phyloP scores from a whole-genome alignment of 2,329 filamentous ascomycete species.

The Macrophomina tecta region DNA sequence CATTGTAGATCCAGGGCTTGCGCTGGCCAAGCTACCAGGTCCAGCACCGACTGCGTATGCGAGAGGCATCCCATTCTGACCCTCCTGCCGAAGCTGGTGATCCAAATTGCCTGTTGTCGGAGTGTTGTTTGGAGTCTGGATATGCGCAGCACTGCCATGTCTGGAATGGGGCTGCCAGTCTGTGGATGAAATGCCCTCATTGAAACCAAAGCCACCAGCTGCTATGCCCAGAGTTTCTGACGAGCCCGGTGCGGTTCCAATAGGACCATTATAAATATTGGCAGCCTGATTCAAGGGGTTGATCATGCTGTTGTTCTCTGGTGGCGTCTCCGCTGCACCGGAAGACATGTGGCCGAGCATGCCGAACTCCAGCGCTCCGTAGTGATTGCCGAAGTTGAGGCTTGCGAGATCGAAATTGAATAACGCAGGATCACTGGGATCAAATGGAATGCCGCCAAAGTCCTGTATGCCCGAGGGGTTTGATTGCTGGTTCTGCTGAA shows the following conservation, averaged over 20 bases:
- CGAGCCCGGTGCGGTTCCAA: conserved; percentile 33
- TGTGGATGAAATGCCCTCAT: conserved; percentile 33
- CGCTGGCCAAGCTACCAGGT: conserved; percentile 61
- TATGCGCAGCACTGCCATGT: conserved; percentile 50
- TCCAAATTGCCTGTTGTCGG: conserved; percentile 45
- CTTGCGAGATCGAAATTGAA: conserved; percentile 97
- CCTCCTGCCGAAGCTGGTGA: conserved; percentile 39
- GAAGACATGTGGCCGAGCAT: conserved; percentile 97
- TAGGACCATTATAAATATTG: conserved; percentile 49
- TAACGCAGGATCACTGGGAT: conserved; percentile 87
- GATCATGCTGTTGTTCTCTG: conserved; percentile 62
- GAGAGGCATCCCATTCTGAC: conserved; percentile 53
- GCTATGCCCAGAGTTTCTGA: conserved; percentile 21
- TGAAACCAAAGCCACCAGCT: conserved; percentile 22
- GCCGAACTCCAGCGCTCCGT: conserved; percentile 92
- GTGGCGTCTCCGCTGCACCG: conserved; percentile 80
- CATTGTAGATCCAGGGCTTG: conserved; percentile 63
- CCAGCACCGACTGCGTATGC: conserved; percentile 68
- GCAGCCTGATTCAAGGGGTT: conserved; percentile 41
- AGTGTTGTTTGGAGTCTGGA: conserved; percentile 51
- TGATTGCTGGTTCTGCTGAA: conserved; percentile 51
- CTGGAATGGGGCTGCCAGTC: conserved; percentile 49
- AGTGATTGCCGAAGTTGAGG: conserved; percentile 94
- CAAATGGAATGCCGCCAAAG: conserved; percentile 71
- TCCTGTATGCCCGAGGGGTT: conserved; percentile 48